A percentile compares a stretch with the other conserved stretches of the same genome.
These are phyloP conservation scores for Aureobasidium subglaciale DNA, from an alignment of 2,329 filamentous ascomycete species.

Conservation along the genomic window DNA sequence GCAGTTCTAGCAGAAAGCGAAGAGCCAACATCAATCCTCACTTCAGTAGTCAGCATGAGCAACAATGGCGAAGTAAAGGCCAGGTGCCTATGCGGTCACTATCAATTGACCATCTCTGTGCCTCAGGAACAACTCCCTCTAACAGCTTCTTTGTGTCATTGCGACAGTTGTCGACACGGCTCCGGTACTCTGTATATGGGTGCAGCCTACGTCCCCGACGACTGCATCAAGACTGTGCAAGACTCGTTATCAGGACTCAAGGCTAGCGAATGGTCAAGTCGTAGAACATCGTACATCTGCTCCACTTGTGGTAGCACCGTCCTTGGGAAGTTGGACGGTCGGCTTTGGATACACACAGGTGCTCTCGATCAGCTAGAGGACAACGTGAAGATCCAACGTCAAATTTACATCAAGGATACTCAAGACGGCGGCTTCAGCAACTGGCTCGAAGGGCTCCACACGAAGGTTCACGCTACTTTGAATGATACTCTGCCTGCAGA, in stretches of 20 bases:
- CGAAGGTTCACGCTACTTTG: constrained; percentile 15
- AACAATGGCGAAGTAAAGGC: neutral
- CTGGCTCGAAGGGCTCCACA: constrained; percentile 25
- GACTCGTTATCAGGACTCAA: constrained; percentile 31
- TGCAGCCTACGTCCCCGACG: neutral
- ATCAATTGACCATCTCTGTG: neutral
- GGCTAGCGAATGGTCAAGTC: constrained; percentile 38
- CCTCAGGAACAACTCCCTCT: neutral
- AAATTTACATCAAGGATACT: constrained; percentile 30
- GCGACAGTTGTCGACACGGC: constrained; percentile 3
- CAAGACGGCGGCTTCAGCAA: constrained; percentile 32
- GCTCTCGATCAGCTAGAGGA: constrained; percentile 27
- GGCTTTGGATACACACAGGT: constrained; percentile 27
- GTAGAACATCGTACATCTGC: constrained; percentile 43
- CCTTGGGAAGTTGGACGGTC: constrained; percentile 16
- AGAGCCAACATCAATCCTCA: too few relatives aligned
- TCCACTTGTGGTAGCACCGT: constrained; percentile 43
- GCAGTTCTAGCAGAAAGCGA: too few relatives aligned
- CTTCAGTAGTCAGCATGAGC: neutral
- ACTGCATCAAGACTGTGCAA: constrained; percentile 25
- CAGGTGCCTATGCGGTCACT: constrained; percentile 8
- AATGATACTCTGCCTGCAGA: neutral
- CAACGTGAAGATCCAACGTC: constrained; percentile 25
- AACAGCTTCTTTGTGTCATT: constrained; percentile 1
- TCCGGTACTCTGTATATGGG: constrained; percentile 28